Base-by-base conservation (phyloP, 1,284 basidiomycete species). In the Ganoderma resinaceum region DNA sequence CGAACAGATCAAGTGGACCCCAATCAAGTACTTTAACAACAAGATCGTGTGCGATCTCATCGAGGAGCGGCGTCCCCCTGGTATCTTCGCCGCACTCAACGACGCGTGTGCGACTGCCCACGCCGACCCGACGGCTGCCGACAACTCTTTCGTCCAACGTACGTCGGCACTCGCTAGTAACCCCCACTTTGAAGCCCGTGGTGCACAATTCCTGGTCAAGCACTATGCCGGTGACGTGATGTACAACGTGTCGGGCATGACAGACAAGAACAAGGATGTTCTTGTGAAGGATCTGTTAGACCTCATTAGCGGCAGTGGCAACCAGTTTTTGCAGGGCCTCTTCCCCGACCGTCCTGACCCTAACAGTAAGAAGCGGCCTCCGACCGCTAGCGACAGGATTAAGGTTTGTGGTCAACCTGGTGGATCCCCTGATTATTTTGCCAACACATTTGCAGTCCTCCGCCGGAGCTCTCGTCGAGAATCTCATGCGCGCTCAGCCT, bases 261-360 rank as follows among this genome's bases (percentile, higher is more conserved):
- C 98, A 20, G 98, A 99, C 83, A 99, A 99, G 89, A 99, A 99
- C 86, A 99, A 99, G 86, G 98, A 99, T 76, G 90, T 95, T 6
- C 86, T 99, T 38, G 87, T 96, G 79, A 99, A 99, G 81, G 98
- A 99, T 78, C 85, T 99, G 49, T 85, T 99, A 62, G 96, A 99
- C 77, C 88, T 99, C 59, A 86, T 99, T 68, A 94, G 90, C 42
- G 83, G 86, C 55, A 95, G 93, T 74, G 84, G 87, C 35, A 96
- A 98, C 78, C 81, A 86, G 61, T 98, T 99, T 86, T 79, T 99
- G 71, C 95, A 96, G 76, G 86, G 85, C 0, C 81, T 99, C 29
- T 99, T 99, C 87, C 95, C 95, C 0, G 97, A 99, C 74, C 90
- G 96, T 35, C 94, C 96, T 2, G 98, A 99, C 79, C 95, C 96